Conservation (phyloP, 768 basidiomycete species). For the Bullera alba region DNA sequence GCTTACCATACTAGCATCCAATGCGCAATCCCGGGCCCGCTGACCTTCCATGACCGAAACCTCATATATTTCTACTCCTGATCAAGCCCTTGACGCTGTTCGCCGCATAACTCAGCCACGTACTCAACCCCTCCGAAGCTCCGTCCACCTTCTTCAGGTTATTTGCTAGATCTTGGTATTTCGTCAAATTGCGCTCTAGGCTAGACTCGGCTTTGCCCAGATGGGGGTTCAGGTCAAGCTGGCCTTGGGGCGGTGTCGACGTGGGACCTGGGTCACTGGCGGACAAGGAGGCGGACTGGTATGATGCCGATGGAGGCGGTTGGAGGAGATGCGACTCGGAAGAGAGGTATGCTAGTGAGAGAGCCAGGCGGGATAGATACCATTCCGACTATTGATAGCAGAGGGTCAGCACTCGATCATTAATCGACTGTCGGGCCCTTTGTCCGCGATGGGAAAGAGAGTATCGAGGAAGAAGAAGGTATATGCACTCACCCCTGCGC, state of each 20-base stretch:
- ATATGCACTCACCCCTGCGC: conserved; percentile 28
- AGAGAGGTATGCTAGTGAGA: conserved; percentile 27
- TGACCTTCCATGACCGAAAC: background rate
- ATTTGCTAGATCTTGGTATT: conserved; percentile 4
- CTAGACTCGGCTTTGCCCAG: conserved; percentile 12
- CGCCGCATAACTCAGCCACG: conserved; percentile 15
- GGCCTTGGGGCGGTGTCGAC: too few relatives aligned
- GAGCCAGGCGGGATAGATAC: conserved; percentile 22
- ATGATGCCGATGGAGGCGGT: conserved; percentile 11
- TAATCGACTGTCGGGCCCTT: background rate
- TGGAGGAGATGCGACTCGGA: conserved; percentile 25
- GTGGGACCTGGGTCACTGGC: too few relatives aligned
- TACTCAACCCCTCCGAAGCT: conserved; percentile 15
- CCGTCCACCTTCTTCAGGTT: conserved; percentile 15
- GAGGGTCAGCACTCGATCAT: background rate
- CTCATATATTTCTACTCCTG: conserved; percentile 11
- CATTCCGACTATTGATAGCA: conserved; percentile 23
- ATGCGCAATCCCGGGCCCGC: too few relatives aligned
- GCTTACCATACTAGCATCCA: too few relatives aligned
- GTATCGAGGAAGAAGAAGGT: too few relatives aligned
- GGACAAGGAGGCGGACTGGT: too few relatives aligned
- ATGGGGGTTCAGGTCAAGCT: conserved; percentile 14
- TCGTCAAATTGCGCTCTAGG: conserved; percentile 13
- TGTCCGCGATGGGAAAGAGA: too few relatives aligned
- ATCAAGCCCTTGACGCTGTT: conserved; percentile 18